Evolutionary conservation across 257 asterid genomes (phyloP), one percentile per base, ranked within the genome.

Genomic region (Thymus mandschuricus): DNA sequence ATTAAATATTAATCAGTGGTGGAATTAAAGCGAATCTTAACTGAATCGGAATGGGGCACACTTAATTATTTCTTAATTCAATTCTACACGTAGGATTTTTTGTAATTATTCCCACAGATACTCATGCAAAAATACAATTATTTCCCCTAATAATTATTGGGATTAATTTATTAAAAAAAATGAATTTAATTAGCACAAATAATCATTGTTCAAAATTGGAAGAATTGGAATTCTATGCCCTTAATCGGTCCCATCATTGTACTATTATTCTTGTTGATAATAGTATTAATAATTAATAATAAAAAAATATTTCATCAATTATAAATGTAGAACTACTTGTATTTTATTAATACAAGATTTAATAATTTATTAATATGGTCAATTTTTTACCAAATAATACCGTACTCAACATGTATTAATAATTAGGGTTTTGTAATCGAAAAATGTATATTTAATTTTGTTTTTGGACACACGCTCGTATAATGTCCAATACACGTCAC

Each of bases 11-110:
- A 21, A 72, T 68, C 73, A 66, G 73, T 75, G 57, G 68, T 67
- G 76, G 13, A 59, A 64, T 57, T 64, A 78, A 68, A 69, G 68
- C 73, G 83, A 82, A 78, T 82, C 86, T 69, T 46, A 72, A 69
- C 73, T 12, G 64, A 75, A 78, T 79, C 86, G 60, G 7, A 28
- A 60, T 41, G 78, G 78, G 81, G 3, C 83, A 70, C 77, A 54
- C 75, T 6, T 76, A 60, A 68, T 46, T 30, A 73, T 60, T 75
- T 78, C 73, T 82, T 79, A 76, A 78, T 78, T 49, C 46, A 2
- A 41, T 31, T 72, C 31, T 34, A 54, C 72, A 69, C 73, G 71
- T 69, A 31, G 35, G 79, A 44, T 72, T 21, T 79, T 79, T 79
- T 79, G 83, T 82, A 40, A 48, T 64, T 72, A 78, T 68, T 75